phyloP scores from a whole-genome alignment of 2,329 filamentous ascomycete genomes.

The Calonectria pteridis region DNA sequence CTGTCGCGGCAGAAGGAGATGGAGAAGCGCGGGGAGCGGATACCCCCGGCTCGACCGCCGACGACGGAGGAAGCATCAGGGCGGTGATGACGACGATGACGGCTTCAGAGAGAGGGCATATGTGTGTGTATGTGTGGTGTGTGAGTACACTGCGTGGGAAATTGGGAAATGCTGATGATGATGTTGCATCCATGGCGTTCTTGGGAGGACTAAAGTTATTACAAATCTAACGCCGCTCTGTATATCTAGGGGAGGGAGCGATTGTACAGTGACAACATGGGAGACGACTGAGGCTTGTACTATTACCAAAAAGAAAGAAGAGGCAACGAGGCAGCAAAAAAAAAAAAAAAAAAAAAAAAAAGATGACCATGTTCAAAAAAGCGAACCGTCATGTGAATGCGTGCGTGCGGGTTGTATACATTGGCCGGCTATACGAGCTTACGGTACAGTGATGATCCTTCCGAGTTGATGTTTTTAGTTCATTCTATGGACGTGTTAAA shows the following conservation, averaged over 20 bases:
- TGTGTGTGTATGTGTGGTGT: too few species aligned
- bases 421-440: background rate
- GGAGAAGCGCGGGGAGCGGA: constrained; percentile 62
- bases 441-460: background rate
- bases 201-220: constrained; percentile 29
- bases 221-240: constrained; percentile 41
- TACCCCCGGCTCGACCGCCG: constrained; percentile 54
- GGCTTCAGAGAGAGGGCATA: background rate
- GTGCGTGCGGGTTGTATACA: background rate
- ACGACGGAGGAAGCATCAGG: constrained; percentile 22
- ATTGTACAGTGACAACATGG: constrained; percentile 30
- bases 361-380: background rate
- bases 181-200: constrained; percentile 42
- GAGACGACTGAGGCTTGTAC: constrained; percentile 24
- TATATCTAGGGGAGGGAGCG: constrained; percentile 17
- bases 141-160: too few species aligned
- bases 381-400: background rate
- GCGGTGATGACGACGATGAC: background rate
- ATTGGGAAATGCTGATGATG: constrained; percentile 7
- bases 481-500: background rate
- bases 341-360: too few species aligned
- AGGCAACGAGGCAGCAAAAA: background rate
- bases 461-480: background rate
- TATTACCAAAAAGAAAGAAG: constrained; percentile 19
- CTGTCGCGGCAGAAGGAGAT: constrained; percentile 63